Evolutionary conservation across 148 eudicot species (phyloP), one percentile per base, ranked within the genome.

Genomic region (Bassia scoparia): DNA sequence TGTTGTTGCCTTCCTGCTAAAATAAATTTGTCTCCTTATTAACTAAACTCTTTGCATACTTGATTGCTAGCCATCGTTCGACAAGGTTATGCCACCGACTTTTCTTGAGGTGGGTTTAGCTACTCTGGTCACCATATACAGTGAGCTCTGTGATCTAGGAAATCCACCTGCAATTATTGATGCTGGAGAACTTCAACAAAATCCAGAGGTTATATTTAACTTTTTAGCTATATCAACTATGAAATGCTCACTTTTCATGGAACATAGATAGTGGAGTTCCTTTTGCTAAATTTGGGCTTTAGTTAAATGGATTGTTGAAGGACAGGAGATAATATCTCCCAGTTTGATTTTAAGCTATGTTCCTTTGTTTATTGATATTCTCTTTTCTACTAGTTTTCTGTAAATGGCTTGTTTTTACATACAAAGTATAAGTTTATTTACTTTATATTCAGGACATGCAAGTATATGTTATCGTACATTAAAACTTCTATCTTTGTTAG

Each of bases 141-240:
- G 74, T 59, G 89, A 92, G 76, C 88, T 95, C 17, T 81, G 80
- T 83, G 87, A 81, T 61, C 46, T 80, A 72, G 99, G 97, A 33
- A 88, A 86, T 49, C 83, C 89, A 33, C 99, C 99, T 67, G 83
- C 92, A 13, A 66, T 95, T 61, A 83, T 95, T 75, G 99, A 95
- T 87, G 89, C 93, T 46, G 82, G 84, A 50, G 86, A 84, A 44
- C 96, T 95, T 72, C 89, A 81, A 84, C 81, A 82, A 76, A 82
- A 88, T 81, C 99, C 99, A 43, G 92, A 95, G 97, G 99, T 95
- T 65, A 7, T 50, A 23, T 50, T 43, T 52, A 59, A 10, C 59
- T 61, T 60, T 63, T 20, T 24, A 17, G 30, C 31, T 52, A 37
- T 29, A 59, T 63, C 63, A 31, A 44, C 50, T 18, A 27, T 53